Conservation (phyloP, 78 protist species). For the Dictyostelium purpureum region DNA sequence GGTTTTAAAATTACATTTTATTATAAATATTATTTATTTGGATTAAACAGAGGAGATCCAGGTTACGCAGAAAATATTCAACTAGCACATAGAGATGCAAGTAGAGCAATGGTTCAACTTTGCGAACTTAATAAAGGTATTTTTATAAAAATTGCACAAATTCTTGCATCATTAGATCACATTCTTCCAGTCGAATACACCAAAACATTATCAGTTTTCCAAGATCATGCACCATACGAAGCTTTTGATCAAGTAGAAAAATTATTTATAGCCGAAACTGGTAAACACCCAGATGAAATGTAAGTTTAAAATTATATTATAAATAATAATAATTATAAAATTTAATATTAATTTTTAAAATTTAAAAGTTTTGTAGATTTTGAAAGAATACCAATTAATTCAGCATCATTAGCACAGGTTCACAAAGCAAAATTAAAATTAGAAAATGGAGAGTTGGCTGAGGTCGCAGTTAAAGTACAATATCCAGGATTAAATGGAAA, state of each 20-base stretch:
- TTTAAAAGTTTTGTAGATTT: conserved; percentile 37
- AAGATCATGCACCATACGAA: conserved; percentile 76
- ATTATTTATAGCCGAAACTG: conserved; percentile 48
- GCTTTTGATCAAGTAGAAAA: conserved; percentile 32
- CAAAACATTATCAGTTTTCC: conserved; percentile 27
- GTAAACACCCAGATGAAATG: conserved; percentile 64
- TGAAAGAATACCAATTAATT: conserved; percentile 68
- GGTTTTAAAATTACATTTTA: conserved; percentile 43
- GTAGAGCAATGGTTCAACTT: conserved; percentile 29
- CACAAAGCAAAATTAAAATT: conserved; percentile 61
- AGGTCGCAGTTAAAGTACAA: conserved; percentile 85
- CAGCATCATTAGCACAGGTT: conserved; percentile 81
- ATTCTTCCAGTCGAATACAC: conserved; percentile 48
- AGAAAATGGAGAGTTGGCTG: conserved; percentile 30
- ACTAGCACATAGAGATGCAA: conserved; percentile 37
- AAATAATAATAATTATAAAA: neutral
- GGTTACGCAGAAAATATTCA: conserved; percentile 17
- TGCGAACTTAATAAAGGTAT: conserved; percentile 58
- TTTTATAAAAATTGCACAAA: conserved; percentile 67
- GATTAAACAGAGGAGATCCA: conserved; percentile 49
- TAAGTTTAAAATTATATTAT: neutral
- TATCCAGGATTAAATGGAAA: conserved; percentile 62
- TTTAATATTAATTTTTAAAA: neutral
- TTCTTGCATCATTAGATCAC: conserved; percentile 51
- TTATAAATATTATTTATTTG: conserved; percentile 42